Evolutionary conservation across 2,329 filamentous ascomycete genomes (phyloP).

Genomic region (Fusarium domesticum): DNA sequence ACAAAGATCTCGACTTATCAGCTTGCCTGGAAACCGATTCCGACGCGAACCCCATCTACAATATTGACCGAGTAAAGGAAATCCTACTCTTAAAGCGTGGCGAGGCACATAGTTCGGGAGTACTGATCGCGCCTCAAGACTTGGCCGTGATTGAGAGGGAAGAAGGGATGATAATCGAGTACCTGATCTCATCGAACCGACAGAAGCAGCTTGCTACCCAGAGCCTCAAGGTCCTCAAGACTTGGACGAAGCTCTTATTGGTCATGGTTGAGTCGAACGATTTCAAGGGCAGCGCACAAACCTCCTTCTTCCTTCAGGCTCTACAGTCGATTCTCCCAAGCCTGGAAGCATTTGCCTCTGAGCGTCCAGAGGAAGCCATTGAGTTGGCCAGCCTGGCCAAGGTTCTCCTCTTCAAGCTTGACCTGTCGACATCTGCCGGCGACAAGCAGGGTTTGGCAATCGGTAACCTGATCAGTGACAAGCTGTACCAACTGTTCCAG

Average conservation of each 20-base stretch:
- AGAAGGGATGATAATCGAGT: constrained; percentile 57
- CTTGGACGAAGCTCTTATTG: constrained; percentile 82
- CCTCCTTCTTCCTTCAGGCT: constrained; percentile 78
- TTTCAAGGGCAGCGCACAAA: constrained; percentile 68
- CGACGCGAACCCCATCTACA: constrained; percentile 59
- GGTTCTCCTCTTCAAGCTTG: constrained; percentile 67
- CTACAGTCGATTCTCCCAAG: constrained; percentile 86
- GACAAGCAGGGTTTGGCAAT: constrained; percentile 46
- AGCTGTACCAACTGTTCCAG: constrained; percentile 88
- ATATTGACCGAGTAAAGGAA: constrained; percentile 69
- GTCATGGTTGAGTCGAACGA: constrained; percentile 81
- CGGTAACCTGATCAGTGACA: constrained; percentile 78
- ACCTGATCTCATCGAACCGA: constrained; percentile 62
- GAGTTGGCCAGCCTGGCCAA: constrained; percentile 76
- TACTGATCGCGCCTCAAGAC: constrained; percentile 50
- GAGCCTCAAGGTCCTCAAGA: constrained; percentile 66
- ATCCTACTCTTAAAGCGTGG: constrained; percentile 68
- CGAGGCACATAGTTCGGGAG: constrained; percentile 52
- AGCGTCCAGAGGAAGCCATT: constrained; percentile 66
- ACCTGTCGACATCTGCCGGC: constrained; percentile 46
- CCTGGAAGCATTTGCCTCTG: constrained; percentile 71
- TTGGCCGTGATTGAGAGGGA: constrained; percentile 53
- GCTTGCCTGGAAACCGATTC: constrained; percentile 60
- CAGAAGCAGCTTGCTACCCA: constrained; percentile 54
- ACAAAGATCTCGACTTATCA: constrained; percentile 65